phyloP scores from a whole-genome alignment of 2,329 filamentous ascomycete genomes.

The Colletotrichum spaethianum region DNA sequence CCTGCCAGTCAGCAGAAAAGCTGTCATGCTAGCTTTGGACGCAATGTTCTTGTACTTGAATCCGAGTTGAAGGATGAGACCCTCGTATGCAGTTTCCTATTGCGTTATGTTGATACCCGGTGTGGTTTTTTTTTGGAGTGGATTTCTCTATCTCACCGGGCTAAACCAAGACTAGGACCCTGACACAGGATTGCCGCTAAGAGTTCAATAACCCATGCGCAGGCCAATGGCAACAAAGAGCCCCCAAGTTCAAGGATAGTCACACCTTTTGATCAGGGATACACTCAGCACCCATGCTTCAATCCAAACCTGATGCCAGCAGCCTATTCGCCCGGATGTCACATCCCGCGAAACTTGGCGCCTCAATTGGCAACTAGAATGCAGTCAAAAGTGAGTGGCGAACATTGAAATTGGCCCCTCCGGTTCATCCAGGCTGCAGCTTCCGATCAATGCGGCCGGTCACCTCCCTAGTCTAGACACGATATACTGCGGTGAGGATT shows the following conservation, averaged over 20 bases:
- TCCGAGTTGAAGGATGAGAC: constrained; percentile 18
- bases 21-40: too few relatives aligned
- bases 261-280: neutral
- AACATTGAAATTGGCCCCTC: neutral
- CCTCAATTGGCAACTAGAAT: neutral
- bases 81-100: constrained; percentile 13
- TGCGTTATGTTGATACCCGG: neutral
- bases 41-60: neutral
- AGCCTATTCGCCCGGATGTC: neutral
- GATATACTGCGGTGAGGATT: too few relatives aligned
- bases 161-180: constrained; percentile 2
- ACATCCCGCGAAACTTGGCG: too few relatives aligned
- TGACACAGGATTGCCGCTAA: constrained; percentile 28
- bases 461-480: neutral
- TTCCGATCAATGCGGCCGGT: neutral
- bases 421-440: constrained; percentile 2
- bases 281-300: neutral
- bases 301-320: neutral
- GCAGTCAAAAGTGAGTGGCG: neutral
- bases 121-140: neutral
- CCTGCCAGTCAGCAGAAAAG: constrained; percentile 2
- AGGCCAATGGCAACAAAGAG: neutral
- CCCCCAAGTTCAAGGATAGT: neutral
- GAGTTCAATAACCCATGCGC: constrained; percentile 2
- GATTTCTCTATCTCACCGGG: neutral